A percentile compares a stretch with the other conserved stretches of the same genome.
These are phyloP conservation scores for Aspergillus felis DNA, from an alignment of 2,329 filamentous ascomycete genomes.

Conservation along the genomic window DNA sequence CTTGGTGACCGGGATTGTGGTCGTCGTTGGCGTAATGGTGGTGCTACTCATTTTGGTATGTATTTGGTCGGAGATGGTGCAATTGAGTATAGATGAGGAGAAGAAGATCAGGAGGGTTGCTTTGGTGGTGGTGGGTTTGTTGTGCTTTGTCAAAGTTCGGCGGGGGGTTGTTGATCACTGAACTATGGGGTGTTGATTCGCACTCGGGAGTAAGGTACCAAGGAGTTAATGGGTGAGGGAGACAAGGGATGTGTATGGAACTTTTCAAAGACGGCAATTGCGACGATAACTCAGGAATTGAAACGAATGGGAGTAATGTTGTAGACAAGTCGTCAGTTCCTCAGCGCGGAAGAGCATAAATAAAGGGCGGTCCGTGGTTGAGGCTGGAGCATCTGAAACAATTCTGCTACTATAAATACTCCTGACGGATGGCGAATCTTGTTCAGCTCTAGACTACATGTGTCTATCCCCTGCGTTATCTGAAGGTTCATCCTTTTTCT, in stretches of 20 bases:
- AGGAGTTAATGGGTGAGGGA: background rate
- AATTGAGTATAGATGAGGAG: slow-evolving; percentile 2
- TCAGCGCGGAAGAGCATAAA: background rate
- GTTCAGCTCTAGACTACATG: background rate
- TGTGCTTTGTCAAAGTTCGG: background rate
- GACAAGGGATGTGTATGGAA: background rate
- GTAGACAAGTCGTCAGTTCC: background rate
- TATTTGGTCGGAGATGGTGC: background rate
- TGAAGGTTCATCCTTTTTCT: no score
- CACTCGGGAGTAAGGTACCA: background rate
- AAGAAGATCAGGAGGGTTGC: background rate
- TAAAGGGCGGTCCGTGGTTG: background rate
- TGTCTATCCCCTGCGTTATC: no score
- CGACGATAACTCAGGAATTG: background rate
- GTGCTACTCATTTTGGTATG: slow-evolving; percentile 16
- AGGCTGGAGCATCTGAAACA: background rate
- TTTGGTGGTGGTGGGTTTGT: background rate
- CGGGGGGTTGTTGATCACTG: background rate
- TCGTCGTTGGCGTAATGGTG: background rate
- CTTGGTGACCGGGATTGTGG: slow-evolving; percentile 6
- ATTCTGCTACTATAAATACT: background rate
- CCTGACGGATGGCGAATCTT: background rate
- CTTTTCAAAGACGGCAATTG: background rate
- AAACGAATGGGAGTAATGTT: background rate
- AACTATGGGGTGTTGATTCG: background rate